Conservation (phyloP, 148 eudicot genomes). For the Vaccinium vitisidaea region DNA sequence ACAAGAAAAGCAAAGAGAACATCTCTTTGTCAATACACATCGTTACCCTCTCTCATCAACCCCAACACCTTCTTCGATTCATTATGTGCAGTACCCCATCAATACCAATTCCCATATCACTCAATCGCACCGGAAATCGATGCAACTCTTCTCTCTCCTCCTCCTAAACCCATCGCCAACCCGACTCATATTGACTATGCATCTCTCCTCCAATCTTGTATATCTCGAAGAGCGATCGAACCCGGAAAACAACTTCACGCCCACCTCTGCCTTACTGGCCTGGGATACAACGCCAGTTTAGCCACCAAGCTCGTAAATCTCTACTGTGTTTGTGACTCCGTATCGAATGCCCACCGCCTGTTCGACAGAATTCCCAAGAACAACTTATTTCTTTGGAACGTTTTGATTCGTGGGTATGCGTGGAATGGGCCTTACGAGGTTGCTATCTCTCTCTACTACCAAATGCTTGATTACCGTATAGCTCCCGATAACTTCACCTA, state of each 20-base stretch:
- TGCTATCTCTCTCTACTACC: slow-evolving; percentile 48
- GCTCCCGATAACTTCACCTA: slow-evolving; percentile 77
- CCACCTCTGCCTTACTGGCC: slow-evolving; percentile 47
- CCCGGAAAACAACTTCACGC: slow-evolving; percentile 87
- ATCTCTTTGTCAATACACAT: background rate
- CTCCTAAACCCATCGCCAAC: background rate
- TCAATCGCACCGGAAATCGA: slow-evolving; percentile 2
- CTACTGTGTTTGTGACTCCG: slow-evolving; percentile 50
- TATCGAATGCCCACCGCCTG: slow-evolving; percentile 56
- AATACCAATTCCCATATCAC: slow-evolving; percentile 10
- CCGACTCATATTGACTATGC: slow-evolving; percentile 22
- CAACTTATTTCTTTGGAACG: slow-evolving; percentile 75
- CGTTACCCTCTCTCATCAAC: background rate
- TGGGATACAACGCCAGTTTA: slow-evolving; percentile 38
- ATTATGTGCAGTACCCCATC: background rate
- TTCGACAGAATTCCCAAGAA: slow-evolving; percentile 70
- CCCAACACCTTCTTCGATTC: slow-evolving; percentile 6
- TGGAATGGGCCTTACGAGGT: slow-evolving; percentile 79
- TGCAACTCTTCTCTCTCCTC: background rate
- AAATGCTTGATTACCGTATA: slow-evolving; percentile 55
- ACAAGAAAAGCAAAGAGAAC: slow-evolving; percentile 16
- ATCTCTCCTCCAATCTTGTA: slow-evolving; percentile 51
- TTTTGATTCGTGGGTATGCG: slow-evolving; percentile 87
- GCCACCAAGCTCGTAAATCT: slow-evolving; percentile 70
- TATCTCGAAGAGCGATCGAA: slow-evolving; percentile 50